phyloP scores from a whole-genome alignment of 768 basidiomycete species.

The Podaxis sp. region DNA sequence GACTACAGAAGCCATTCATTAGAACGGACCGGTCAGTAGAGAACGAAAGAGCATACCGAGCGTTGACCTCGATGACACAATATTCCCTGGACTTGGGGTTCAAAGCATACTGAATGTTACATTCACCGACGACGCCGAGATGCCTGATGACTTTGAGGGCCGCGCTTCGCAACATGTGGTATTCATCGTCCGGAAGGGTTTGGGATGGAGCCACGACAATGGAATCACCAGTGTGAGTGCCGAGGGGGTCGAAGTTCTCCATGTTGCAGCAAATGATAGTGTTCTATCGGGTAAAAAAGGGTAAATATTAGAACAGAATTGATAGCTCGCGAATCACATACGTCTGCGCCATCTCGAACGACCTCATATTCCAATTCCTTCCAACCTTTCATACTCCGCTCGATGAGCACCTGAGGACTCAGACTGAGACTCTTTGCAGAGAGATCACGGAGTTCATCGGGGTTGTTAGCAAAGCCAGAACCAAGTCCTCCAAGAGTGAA shows the following conservation, averaged over 20 bases:
- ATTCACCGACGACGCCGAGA: slow-evolving; percentile 90
- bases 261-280: slow-evolving; percentile 99
- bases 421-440: slow-evolving; percentile 89
- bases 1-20: slow-evolving; percentile 31
- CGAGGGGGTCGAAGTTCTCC: slow-evolving; percentile 99
- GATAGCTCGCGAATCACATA: slow-evolving; percentile 40
- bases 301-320: slow-evolving; percentile 5
- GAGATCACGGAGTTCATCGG: slow-evolving; percentile 92
- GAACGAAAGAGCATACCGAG: slow-evolving; percentile 54
- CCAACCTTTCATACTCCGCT: slow-evolving; percentile 99
- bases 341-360: slow-evolving; percentile 96
- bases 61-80: slow-evolving; percentile 98
- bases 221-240: slow-evolving; percentile 98
- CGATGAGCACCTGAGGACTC: slow-evolving; percentile 94
- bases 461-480: slow-evolving; percentile 94
- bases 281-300: slow-evolving; percentile 53
- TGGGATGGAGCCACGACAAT: slow-evolving; percentile 99
- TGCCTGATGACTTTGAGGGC: slow-evolving; percentile 95
- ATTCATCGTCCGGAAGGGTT: slow-evolving; percentile 95
- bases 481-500: slow-evolving; percentile 98
- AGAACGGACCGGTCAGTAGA: slow-evolving; percentile 4
- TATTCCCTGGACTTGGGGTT: slow-evolving; percentile 93
- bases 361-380: slow-evolving; percentile 99
- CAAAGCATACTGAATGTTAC: slow-evolving; percentile 98
- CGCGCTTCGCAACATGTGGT: slow-evolving; percentile 98